Evolutionary conservation across 2,329 filamentous ascomycete species (phyloP).

Genomic region (Talaromyces sp.): DNA sequence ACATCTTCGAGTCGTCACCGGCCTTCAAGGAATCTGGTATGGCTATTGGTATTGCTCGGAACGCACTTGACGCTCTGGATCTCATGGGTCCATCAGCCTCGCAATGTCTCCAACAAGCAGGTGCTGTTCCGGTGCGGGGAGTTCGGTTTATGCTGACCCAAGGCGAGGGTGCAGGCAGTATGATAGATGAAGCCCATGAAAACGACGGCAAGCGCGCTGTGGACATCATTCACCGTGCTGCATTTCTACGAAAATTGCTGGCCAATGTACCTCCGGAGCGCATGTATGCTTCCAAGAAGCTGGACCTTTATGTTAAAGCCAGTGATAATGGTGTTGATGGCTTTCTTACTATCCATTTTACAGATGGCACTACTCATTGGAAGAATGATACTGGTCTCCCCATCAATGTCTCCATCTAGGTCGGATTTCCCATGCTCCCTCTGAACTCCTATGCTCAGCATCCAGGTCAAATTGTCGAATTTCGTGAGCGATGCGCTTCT

Average conservation of each 20-base stretch:
- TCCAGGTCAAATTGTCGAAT: no score
- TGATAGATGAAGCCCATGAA: conserved; percentile 21
- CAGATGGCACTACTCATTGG: no score
- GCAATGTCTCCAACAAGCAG: conserved; percentile 6
- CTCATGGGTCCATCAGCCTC: conserved; percentile 28
- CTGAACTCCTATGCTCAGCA: no score
- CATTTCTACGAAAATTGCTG: conserved; percentile 3
- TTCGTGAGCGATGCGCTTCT: no score
- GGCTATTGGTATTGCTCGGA: conserved; percentile 35
- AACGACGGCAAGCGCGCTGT: conserved; percentile 23
- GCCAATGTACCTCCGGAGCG: conserved; percentile 21
- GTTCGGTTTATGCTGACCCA: no score
- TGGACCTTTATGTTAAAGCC: conserved; percentile 18
- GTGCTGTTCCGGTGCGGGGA: neutral
- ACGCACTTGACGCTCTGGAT: conserved; percentile 35
- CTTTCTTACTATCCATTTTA: conserved; percentile 22
- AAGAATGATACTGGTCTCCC: no score
- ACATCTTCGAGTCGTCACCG: conserved; percentile 37
- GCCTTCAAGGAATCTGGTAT: conserved; percentile 36
- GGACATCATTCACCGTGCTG: conserved; percentile 12
- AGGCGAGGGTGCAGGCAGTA: no score
- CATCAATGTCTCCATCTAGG: no score
- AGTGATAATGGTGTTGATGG: neutral
- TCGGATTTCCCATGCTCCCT: no score
- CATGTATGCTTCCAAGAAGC: conserved; percentile 32